Conservation (phyloP, 108 stramenopile species). For the Parietichytrium sp. region DNA sequence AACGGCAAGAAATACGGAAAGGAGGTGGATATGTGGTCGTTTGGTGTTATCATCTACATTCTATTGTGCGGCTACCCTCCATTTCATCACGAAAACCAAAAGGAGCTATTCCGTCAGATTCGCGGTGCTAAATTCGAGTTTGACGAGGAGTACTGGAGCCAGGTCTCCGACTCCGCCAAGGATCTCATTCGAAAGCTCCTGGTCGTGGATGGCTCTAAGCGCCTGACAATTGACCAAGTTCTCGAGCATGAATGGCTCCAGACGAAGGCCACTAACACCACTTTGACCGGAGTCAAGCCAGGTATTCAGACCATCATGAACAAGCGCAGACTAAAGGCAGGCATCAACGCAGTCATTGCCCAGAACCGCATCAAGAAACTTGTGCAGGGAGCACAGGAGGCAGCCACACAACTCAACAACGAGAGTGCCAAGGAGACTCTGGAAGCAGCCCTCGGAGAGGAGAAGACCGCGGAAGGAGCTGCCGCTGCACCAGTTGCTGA, state of each 20-base stretch:
- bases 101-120: slow-evolving; percentile 78
- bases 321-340: slow-evolving; percentile 41
- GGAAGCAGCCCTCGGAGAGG: neutral
- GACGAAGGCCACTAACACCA: neutral
- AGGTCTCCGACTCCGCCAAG: slow-evolving; percentile 76
- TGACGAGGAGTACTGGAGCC: slow-evolving; percentile 81
- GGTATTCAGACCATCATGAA: neutral
- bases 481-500: neutral
- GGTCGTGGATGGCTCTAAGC: slow-evolving; percentile 68
- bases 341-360: neutral
- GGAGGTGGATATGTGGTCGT: slow-evolving; percentile 66
- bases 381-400: neutral
- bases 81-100: slow-evolving; percentile 90
- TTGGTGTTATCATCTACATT: slow-evolving; percentile 62
- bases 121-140: slow-evolving; percentile 80
- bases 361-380: neutral
- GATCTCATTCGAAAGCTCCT: slow-evolving; percentile 70
- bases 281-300: neutral
- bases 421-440: neutral
- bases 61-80: slow-evolving; percentile 69
- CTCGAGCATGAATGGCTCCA: slow-evolving; percentile 30
- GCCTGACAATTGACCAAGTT: slow-evolving; percentile 59
- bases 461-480: neutral
- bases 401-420: too few relatives aligned
- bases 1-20: slow-evolving; percentile 58